Conservation (phyloP, 2,329 filamentous ascomycete genomes). For the Fusarium sp. region DNA sequence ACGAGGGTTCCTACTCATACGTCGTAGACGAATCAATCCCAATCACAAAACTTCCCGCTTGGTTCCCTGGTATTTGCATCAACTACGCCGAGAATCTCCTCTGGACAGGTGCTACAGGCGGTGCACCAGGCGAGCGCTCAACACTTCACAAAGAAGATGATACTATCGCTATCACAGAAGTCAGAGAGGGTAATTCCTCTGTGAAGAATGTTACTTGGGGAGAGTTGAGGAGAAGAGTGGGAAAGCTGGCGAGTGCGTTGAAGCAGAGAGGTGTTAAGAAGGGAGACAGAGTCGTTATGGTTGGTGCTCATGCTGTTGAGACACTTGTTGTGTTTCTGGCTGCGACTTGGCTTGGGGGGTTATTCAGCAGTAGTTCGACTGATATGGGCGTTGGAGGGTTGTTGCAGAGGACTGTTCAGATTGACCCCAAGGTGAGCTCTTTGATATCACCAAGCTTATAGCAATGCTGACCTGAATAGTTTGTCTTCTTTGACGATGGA, state of each 20-base stretch:
- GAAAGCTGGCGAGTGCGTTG: conserved; percentile 71
- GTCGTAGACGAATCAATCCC: conserved; percentile 76
- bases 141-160: conserved; percentile 74
- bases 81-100: conserved; percentile 87
- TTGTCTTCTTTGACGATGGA: conserved; percentile 85
- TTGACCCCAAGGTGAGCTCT: conserved; percentile 70
- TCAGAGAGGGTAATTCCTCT: conserved; percentile 71
- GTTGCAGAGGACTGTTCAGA: conserved; percentile 77
- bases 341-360: conserved; percentile 73
- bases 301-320: conserved; percentile 79
- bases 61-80: conserved; percentile 79
- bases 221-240: conserved; percentile 69
- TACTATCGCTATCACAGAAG: conserved; percentile 76
- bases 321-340: conserved; percentile 78
- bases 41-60: conserved; percentile 77
- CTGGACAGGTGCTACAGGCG: conserved; percentile 60
- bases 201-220: conserved; percentile 72
- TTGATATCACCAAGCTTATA: background rate
- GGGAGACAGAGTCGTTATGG: conserved; percentile 80
- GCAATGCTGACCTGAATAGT: conserved; percentile 49
- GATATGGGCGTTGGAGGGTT: conserved; percentile 87
- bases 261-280: conserved; percentile 70
- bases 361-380: conserved; percentile 81
- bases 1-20: conserved; percentile 66
- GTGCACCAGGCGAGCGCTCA: conserved; percentile 56